These are phyloP conservation scores for Dictyostelium capitatum DNA, from an alignment of 78 protist genomes.

Conservation along the genomic window DNA sequence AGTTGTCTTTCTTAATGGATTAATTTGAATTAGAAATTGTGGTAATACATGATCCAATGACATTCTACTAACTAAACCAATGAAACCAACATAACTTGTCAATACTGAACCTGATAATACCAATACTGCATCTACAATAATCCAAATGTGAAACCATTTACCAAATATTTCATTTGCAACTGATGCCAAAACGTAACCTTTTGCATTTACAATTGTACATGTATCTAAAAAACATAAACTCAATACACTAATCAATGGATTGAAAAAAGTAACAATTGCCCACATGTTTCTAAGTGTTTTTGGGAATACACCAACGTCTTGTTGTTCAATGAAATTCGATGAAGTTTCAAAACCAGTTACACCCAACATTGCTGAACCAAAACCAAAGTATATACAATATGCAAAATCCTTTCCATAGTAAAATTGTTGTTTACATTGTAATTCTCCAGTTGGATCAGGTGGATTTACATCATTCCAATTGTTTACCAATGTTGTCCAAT, in stretches of 20 bases:
- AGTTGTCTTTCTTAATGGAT: constrained; percentile 75
- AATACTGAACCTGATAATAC: constrained; percentile 90
- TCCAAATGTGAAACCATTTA: constrained; percentile 76
- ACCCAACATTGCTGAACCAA: constrained; percentile 92
- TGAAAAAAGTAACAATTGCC: constrained; percentile 83
- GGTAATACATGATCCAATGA: constrained; percentile 92
- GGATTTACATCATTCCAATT: constrained; percentile 17
- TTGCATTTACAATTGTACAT: constrained; percentile 23
- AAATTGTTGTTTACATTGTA: constrained; percentile 8
- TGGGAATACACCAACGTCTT: constrained; percentile 89
- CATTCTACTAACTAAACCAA: constrained; percentile 90
- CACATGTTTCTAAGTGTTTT: constrained; percentile 92
- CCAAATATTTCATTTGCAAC: constrained; percentile 32
- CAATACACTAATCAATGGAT: constrained; percentile 83
- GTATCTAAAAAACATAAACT: constrained; percentile 44
- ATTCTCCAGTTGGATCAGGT: neutral
- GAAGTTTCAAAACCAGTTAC: constrained; percentile 94
- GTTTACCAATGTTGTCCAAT: neutral
- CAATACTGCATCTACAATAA: constrained; percentile 84
- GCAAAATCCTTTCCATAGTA: constrained; percentile 44
- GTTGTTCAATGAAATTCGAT: constrained; percentile 92
- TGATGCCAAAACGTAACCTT: constrained; percentile 24
- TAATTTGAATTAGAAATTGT: constrained; percentile 65
- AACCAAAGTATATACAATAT: constrained; percentile 86
- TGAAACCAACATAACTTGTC: constrained; percentile 89